Evolutionary conservation across 1,284 basidiomycete species (phyloP), one percentile per base, ranked within the genome.

Genomic region (Bondarzewia mesenterica): DNA sequence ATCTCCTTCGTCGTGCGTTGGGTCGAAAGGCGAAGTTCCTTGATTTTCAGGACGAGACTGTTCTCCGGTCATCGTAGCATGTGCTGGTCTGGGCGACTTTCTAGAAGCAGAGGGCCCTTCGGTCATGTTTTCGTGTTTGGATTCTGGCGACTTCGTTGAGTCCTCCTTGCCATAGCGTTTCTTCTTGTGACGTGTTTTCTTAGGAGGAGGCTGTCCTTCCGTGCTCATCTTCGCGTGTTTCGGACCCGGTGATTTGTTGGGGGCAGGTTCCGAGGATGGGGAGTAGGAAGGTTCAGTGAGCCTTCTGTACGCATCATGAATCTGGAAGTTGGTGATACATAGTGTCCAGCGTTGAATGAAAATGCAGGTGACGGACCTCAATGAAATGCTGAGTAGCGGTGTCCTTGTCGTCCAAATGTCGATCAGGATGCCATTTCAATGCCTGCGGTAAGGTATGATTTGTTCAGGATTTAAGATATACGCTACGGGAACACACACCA

Each of bases 341-440:
- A 20, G 18, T 14, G 8, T 32, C 7, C 36, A 43, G 22, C 7
- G 21, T 20, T n/a, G 12, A 21, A 18, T 1, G 40, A 23, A 16
- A 16, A n/a, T 20, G 25, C 40, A 51, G 23, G 55, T 53, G 50
- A 57, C 60, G 63, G 60, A 80, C 77, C 66, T 89, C 84, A 62
- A 88, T 85, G 66, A 89, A 89, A 2, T 16, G 25, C 67, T 86
- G 86, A 58, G 79, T 77, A 50, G 79, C 72, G 10, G 84, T 78
- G 14, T 71, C 72, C 42, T 63, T 63, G 49, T 71, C 62, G 50
- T 70, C 71, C 46, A 73, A 68, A 68, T 88, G 86, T 50, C 87
- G 81, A 67, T 96, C 93, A 36, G 92, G 92, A 67, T 95, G 93
- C 82, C 86, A 89, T 74, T 89, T 91, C 61, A 95, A 69, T 38